Base-by-base conservation (phyloP, 2,329 filamentous ascomycete species). In the Talaromyces funiculosus region DNA sequence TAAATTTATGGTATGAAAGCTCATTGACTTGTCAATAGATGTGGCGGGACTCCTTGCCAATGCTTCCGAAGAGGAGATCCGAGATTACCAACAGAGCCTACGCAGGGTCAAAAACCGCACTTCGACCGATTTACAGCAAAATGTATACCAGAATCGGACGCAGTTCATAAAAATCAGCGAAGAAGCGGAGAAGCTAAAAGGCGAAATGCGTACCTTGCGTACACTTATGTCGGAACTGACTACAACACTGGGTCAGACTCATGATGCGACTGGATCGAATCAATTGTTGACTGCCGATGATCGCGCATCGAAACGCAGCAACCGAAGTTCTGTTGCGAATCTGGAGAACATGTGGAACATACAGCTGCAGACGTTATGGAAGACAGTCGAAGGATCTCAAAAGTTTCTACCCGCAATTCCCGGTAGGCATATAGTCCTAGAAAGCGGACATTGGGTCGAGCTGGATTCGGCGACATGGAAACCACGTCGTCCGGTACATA, bases 121-220 rank as follows among this genome's bases (percentile, higher is more conserved):
- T 8, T 88, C 89, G 4, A 83, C 86, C 53, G 92, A 97, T 67
- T 81, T 99, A 22, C 93, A 97, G 75, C 90, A 95, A 71, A 97
- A 92, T 75, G 89, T 99, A 55, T 93, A 96, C 76, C 92, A 97
- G 74, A 99, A 99, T 75, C 87, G 94, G 53, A 96, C 91, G 0
- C 94, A 97, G 70, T 99, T 99, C 72, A 97, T 99, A 81, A 96
- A 96, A 76, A 97, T 99, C 75, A 97, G 92, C 73, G 97, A 97
- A 76, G 94, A 99, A 78, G 94, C 95, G 1, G 94, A 99, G 76
- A 97, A 96, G 78, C 85, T 99, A 61, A 97, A 97, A 77, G 86
- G 86, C 59, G 94, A 99, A 74, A 97, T 99, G 94, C 86, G 90
- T 57, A 90, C 90, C 6, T 83, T 99, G 33, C 86, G 90, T 47